Evolutionary conservation across 1,284 basidiomycete genomes (phyloP).

Genomic region (Apiotrichum sp.): DNA sequence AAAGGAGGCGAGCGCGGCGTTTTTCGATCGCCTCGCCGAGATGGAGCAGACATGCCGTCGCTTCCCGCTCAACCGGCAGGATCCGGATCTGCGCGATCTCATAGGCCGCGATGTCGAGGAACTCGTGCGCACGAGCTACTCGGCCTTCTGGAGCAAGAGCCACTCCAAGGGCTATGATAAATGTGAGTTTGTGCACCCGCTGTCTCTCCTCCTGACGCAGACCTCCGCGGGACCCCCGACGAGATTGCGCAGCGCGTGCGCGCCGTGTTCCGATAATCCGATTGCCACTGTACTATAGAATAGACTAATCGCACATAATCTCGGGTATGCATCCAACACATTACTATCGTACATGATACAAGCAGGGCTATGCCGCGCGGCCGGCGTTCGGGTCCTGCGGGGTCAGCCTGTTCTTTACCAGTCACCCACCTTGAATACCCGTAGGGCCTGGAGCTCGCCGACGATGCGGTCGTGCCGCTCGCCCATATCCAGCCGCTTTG

Average conservation of each 20-base stretch:
- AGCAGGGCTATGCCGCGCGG: conserved; percentile 28
- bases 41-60: conserved; percentile 33
- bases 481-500: conserved; percentile 19
- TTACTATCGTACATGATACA: not conserved
- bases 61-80: conserved; percentile 34
- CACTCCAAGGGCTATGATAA: conserved; percentile 36
- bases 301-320: not conserved
- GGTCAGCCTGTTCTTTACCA: no score
- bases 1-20: conserved; percentile 41
- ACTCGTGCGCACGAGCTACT: conserved; percentile 31
- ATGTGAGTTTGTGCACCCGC: conserved; percentile 25
- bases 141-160: conserved; percentile 26
- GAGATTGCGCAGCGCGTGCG: conserved; percentile 30
- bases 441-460: conserved; percentile 45
- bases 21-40: conserved; percentile 42
- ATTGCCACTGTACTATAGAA: no score
- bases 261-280: conserved; percentile 30
- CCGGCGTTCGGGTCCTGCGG: conserved; percentile 37
- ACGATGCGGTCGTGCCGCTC: conserved; percentile 37
- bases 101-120: conserved; percentile 37
- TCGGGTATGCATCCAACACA: not conserved
- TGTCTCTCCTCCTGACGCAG: conserved; percentile 15
- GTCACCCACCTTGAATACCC: conserved; percentile 31
- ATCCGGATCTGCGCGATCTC: conserved; percentile 43
- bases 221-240: conserved; percentile 34